Base-by-base conservation (phyloP, 2,329 filamentous ascomycete species). In the Calonectria naviculata region DNA sequence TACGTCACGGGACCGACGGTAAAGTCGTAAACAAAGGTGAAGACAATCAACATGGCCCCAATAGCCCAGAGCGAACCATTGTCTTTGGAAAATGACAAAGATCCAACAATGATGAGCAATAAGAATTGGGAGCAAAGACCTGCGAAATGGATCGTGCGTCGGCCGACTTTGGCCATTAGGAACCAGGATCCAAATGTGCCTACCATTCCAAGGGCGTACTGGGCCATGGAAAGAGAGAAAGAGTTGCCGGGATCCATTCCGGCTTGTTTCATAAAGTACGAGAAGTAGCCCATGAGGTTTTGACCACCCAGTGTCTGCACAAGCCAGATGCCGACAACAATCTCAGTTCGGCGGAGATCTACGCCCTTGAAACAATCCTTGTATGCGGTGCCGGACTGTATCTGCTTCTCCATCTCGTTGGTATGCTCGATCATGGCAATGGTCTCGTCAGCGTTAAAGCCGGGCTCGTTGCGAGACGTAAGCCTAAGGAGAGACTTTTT, bases 341-440 rank as follows among this genome's bases (percentile, higher is more conserved):
- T 87, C 74, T 89, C 87, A 8, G 88, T 89, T 21, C 89, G 83
- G n/a, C 87, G 84, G 1, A 87, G 81, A 74, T 91, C 86, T 34
- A 85, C 75, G 7, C 87, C 87, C 41, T 81, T 84, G 82, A 91
- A 90, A 76, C 87, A 88, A 76, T 90, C 87, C 17, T 73, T 72
- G 75, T 89, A 90, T 0, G 76, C 81, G 0, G 84, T 83, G 1
- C 87, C 87, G 9, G 81, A 81, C 9, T 83, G 84, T 52, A 84
- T 71, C 26, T 80, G 74, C 74, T 84, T 85, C 74, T 89, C 87
- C 67, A 87, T 78, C 76, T 86, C 83, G 71, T 89, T 87, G 8
- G 88, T 90, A 72, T 89, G 84, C 41, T 85, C 83, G 75, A 90
- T 89, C 85, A 90, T 85, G 19, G 88, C 86, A 13, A 91, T 79